A percentile compares a stretch with the other conserved stretches of the same genome.
phyloP scores from a whole-genome alignment of 2,329 filamentous ascomycete species.

The Cladosporium sphaerospermum region DNA sequence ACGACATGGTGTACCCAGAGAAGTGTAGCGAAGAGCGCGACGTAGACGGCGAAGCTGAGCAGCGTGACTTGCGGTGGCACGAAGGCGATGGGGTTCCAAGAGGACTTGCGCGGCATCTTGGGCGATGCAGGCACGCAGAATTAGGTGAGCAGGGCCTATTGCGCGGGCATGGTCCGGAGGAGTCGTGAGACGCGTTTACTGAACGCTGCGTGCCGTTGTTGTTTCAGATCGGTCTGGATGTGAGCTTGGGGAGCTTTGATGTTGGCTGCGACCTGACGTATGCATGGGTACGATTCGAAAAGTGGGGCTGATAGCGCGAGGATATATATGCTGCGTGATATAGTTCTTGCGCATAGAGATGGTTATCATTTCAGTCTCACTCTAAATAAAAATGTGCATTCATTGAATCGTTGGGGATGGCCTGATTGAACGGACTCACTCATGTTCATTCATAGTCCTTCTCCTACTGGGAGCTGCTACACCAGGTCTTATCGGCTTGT shows the following conservation, averaged over 20 bases:
- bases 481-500: no score
- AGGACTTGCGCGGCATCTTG: slow-evolving; percentile 13
- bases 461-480: no score
- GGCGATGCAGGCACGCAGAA: background rate
- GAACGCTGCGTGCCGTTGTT: background rate
- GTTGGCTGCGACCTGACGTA: background rate
- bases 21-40: slow-evolving; percentile 63
- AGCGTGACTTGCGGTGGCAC: slow-evolving; percentile 74
- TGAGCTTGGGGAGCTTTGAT: background rate
- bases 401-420: no score
- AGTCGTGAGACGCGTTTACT: background rate
- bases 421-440: no score
- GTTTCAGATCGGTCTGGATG: background rate
- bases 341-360: no score
- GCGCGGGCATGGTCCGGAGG: background rate
- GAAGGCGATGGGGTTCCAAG: slow-evolving; percentile 59
- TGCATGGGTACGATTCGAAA: no score
- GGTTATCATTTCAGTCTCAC: no score
- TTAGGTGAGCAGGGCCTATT: background rate
- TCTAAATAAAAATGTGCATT: no score
- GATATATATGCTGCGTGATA: no score
- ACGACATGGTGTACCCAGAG: slow-evolving; percentile 70
- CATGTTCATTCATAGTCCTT: no score
- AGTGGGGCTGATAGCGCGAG: no score
- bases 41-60: slow-evolving; percentile 68